Conservation (phyloP, 2,329 filamentous ascomycete genomes). For the Hypoxylon sp. region DNA sequence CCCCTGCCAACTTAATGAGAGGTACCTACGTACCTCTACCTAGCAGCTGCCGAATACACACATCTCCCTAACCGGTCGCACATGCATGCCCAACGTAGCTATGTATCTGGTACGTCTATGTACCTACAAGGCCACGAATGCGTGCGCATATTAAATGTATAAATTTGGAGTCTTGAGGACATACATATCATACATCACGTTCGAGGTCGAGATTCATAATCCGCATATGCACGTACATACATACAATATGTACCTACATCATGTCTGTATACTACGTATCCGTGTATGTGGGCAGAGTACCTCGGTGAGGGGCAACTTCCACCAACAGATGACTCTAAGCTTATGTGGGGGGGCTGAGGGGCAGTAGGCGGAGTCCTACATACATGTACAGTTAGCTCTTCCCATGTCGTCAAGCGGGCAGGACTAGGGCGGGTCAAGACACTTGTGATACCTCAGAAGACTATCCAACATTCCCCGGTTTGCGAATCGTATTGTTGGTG, state of each 20-base stretch:
- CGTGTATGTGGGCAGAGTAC: too few relatives aligned
- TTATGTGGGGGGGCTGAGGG: slow-evolving; percentile 26
- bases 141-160: neutral
- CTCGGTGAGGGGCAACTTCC: slow-evolving; percentile 28
- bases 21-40: neutral
- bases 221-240: neutral
- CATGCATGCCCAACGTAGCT: neutral
- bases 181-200: neutral
- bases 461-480: slow-evolving; percentile 14
- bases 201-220: neutral
- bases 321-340: slow-evolving; percentile 7
- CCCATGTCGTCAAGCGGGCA: neutral
- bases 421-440: slow-evolving; percentile 6
- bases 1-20: slow-evolving; percentile 18
- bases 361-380: slow-evolving; percentile 17
- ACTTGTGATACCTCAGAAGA: slow-evolving; percentile 15
- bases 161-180: neutral
- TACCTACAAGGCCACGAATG: neutral
- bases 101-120: neutral
- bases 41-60: neutral
- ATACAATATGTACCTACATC: neutral
- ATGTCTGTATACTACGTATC: too few relatives aligned
- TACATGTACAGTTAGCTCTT: slow-evolving; percentile 5
- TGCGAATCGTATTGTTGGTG: slow-evolving; percentile 12
- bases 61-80: slow-evolving; percentile 4